A percentile compares a stretch with the other conserved stretches of the same genome.
phyloP scores from a whole-genome alignment of 345 rosid species.

The Mangifera indica region DNA sequence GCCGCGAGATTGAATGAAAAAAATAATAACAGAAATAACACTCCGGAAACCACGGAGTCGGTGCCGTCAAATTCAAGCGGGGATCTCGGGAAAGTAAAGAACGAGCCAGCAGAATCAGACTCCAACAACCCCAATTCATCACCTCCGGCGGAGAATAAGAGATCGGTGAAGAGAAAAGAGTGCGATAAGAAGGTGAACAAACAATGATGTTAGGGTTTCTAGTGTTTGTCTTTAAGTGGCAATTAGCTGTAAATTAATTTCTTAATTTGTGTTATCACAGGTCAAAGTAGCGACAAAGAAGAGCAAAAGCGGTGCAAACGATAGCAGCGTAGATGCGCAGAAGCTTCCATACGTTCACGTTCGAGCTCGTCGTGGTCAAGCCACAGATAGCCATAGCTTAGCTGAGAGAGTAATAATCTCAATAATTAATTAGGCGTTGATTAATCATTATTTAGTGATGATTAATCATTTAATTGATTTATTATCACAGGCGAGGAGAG shows the following conservation, averaged over 20 bases:
- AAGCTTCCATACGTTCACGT: slow-evolving; percentile 66
- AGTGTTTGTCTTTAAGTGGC: neutral
- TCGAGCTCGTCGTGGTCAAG: slow-evolving; percentile 69
- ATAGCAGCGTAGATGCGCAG: slow-evolving; percentile 41
- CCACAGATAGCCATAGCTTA: slow-evolving; percentile 67
- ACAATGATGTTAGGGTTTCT: neutral
- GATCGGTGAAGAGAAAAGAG: slow-evolving; percentile 49
- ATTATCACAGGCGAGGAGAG: slow-evolving; percentile 56
- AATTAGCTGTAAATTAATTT: neutral
- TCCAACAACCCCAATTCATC: slow-evolving; percentile 25
- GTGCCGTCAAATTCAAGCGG: slow-evolving; percentile 36
- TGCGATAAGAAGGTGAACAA: slow-evolving; percentile 48
- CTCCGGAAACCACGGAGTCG: slow-evolving; percentile 30
- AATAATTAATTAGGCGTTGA: slow-evolving; percentile 8
- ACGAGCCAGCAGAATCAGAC: slow-evolving; percentile 42
- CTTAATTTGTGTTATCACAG: slow-evolving; percentile 22
- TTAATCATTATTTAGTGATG: neutral
- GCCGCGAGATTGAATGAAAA: slow-evolving; percentile 26
- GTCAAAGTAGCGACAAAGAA: slow-evolving; percentile 48
- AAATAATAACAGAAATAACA: slow-evolving; percentile 3
- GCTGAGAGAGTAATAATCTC: slow-evolving; percentile 55
- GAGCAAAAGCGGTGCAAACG: slow-evolving; percentile 36
- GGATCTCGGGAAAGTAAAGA: slow-evolving; percentile 41
- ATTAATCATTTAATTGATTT: slow-evolving; percentile 5
- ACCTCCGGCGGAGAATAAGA: slow-evolving; percentile 27